These are phyloP conservation scores for Tolypocladium amazonense DNA, from an alignment of 2,329 filamentous ascomycete species.

Conservation along the genomic window DNA sequence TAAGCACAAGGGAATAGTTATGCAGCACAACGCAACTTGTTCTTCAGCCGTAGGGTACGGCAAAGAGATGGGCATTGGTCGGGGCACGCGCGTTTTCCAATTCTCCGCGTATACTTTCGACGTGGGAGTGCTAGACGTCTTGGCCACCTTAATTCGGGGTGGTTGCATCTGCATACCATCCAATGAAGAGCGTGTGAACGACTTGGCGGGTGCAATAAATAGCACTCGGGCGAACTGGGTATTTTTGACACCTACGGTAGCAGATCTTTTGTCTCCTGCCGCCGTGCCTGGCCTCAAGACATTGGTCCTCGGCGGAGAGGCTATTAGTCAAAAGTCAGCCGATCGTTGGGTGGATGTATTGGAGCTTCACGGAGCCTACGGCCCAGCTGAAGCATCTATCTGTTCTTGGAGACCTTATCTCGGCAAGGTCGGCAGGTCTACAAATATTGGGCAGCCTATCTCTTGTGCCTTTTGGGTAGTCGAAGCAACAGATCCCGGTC, in stretches of 20 bases:
- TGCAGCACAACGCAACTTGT: constrained; percentile 2
- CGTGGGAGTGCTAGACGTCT: constrained; percentile 5
- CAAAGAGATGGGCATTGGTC: constrained; percentile 3
- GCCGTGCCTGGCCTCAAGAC: background rate
- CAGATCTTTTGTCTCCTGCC: constrained; percentile 1
- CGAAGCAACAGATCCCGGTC: constrained; percentile 11
- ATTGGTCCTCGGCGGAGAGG: constrained; percentile 1
- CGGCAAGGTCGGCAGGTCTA: background rate
- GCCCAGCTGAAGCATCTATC: background rate
- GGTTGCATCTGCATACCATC: constrained; percentile 8
- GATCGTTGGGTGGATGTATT: background rate
- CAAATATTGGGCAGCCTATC: background rate
- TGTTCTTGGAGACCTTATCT: background rate
- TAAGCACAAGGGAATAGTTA: constrained; percentile 30
- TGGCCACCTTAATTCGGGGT: constrained; percentile 6
- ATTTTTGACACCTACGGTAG: constrained; percentile 5
- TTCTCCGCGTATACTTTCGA: constrained; percentile 11
- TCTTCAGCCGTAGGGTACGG: background rate
- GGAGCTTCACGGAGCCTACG: background rate
- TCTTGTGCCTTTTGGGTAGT: constrained; percentile 15
- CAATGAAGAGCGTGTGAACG: constrained; percentile 6
- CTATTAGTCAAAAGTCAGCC: background rate
- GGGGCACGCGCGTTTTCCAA: constrained; percentile 6
- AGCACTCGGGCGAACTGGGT: background rate
- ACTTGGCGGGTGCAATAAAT: constrained; percentile 5